Percentiles rank a stretch among this genome's conserved stretches.
These are phyloP conservation scores for Fusarium vanettenii DNA, from an alignment of 2,329 filamentous ascomycete genomes.

Conservation along the genomic window DNA sequence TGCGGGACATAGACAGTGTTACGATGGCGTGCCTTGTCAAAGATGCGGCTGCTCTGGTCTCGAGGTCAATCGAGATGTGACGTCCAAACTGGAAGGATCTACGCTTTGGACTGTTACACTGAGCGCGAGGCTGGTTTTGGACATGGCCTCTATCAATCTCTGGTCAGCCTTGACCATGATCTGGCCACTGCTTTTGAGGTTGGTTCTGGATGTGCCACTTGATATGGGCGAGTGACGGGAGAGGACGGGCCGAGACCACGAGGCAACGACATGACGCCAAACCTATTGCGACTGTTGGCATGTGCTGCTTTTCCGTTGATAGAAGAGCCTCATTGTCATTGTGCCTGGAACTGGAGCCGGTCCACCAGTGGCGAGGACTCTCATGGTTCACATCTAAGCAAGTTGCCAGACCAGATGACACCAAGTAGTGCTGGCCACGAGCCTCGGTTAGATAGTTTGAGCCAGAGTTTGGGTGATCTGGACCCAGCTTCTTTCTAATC, in stretches of 20 bases:
- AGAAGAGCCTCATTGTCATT: constrained; percentile 1
- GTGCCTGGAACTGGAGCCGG: not conserved
- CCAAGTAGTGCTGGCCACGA: not conserved
- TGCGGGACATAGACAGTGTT: not conserved
- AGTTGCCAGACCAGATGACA: not conserved
- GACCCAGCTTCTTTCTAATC: not conserved
- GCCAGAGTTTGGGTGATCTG: not conserved
- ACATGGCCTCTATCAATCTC: not conserved
- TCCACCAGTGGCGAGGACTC: not conserved
- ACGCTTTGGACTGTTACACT: not conserved
- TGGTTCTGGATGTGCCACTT: not conserved
- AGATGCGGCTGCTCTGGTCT: not conserved
- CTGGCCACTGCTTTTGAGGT: not conserved
- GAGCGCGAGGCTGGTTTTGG: not conserved
- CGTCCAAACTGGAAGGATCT: not conserved
- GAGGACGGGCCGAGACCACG: constrained; percentile 10
- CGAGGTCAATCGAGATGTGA: not conserved
- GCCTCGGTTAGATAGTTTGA: not conserved
- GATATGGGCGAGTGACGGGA: not conserved
- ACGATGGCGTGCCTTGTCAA: not conserved
- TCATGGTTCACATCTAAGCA: not conserved
- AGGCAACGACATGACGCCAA: not conserved
- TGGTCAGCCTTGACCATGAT: not conserved
- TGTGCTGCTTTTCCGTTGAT: not conserved
- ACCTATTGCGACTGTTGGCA: not conserved